These are phyloP conservation scores for Evernia prunastri DNA, from an alignment of 495 filamentous ascomycete species.

Conservation along the genomic window DNA sequence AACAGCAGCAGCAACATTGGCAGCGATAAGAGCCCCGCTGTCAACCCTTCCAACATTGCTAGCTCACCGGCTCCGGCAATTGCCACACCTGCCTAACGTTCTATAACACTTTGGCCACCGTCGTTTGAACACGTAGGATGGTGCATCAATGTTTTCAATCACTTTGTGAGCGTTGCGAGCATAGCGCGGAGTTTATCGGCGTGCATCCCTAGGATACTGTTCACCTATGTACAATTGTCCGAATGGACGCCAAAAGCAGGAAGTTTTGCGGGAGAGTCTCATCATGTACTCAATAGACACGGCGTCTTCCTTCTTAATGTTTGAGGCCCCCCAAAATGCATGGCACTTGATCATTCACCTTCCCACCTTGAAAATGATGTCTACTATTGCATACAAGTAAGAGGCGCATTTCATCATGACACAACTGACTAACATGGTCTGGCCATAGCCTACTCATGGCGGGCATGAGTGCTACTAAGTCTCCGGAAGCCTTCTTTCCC, in stretches of 20 bases:
- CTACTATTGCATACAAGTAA: not conserved
- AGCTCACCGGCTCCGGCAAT: constrained; percentile 44
- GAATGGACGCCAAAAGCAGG: not conserved
- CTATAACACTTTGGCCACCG: not conserved
- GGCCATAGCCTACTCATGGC: not conserved
- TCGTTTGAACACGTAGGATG: not conserved
- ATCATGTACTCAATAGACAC: not conserved
- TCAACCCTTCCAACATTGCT: constrained; percentile 40
- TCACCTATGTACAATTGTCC: not conserved
- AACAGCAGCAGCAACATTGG: constrained; percentile 61
- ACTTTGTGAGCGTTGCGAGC: not conserved
- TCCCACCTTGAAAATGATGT: not conserved
- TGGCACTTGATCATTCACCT: not conserved
- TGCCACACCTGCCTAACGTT: constrained; percentile 30
- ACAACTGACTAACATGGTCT: not conserved
- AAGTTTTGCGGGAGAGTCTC: not conserved
- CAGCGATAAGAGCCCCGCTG: constrained; percentile 67
- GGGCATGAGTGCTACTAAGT: not conserved
- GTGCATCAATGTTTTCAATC: not conserved
- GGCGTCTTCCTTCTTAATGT: not conserved
- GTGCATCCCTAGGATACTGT: constrained; percentile 5
- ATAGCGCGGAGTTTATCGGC: constrained; percentile 14
- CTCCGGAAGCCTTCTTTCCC: not conserved
- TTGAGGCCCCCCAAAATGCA: not conserved
- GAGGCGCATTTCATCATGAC: not conserved